Percentiles rank a stretch among this genome's conserved stretches.
These are phyloP conservation scores for Prunella vulgaris DNA, from an alignment of 257 asterid genomes.

Conservation along the genomic window DNA sequence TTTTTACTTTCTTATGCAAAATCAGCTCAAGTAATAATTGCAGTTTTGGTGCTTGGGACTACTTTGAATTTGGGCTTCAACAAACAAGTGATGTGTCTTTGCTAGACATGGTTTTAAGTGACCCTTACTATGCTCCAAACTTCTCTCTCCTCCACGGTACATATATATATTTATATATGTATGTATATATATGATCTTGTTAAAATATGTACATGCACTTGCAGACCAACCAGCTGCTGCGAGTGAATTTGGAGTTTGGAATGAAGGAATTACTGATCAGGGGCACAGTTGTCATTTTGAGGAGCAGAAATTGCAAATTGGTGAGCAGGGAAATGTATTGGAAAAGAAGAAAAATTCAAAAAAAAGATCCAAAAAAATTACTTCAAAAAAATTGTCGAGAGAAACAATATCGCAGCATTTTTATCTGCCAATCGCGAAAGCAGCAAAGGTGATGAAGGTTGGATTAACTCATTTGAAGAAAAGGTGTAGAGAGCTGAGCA, in stretches of 20 bases:
- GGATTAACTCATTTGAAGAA: conserved; percentile 44
- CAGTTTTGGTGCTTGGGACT: conserved; percentile 14
- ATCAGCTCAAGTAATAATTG: conserved; percentile 22
- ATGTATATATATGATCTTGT: background rate
- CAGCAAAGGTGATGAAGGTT: conserved; percentile 53
- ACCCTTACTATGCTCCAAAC: conserved; percentile 23
- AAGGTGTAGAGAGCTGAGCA: conserved; percentile 66
- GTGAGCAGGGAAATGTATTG: background rate
- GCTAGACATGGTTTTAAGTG: conserved; percentile 26
- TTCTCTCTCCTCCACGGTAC: conserved; percentile 31
- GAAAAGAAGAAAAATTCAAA: background rate
- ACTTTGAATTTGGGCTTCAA: conserved; percentile 17
- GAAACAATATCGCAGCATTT: conserved; percentile 37
- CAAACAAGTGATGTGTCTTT: conserved; percentile 21
- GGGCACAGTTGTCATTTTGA: too few species aligned
- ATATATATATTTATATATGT: background rate
- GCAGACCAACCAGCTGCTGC: background rate
- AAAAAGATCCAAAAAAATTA: background rate
- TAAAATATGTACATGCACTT: too few species aligned
- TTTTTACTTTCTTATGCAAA: background rate
- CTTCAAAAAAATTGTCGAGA: background rate
- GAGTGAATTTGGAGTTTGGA: background rate
- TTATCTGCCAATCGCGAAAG: conserved; percentile 58
- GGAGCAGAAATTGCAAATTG: background rate
- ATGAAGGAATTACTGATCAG: background rate